These are phyloP conservation scores for Naganishia cerealis DNA, from an alignment of 1,284 basidiomycete genomes.

Conservation along the genomic window DNA sequence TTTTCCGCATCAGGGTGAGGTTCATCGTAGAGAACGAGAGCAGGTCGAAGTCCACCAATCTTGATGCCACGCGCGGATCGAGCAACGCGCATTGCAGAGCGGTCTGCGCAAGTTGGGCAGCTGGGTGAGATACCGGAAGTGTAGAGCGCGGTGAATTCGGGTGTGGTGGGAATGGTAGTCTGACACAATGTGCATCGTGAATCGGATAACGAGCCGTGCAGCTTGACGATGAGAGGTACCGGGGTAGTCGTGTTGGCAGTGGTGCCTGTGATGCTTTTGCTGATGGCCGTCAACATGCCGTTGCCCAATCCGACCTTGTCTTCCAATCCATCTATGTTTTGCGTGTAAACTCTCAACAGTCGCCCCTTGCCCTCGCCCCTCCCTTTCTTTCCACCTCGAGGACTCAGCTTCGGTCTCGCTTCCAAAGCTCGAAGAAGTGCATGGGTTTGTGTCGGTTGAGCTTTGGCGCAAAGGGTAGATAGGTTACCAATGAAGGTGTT, in stretches of 20 bases:
- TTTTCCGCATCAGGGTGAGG: constrained; percentile 81
- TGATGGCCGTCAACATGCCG: constrained; percentile 61
- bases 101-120: constrained; percentile 74
- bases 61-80: constrained; percentile 74
- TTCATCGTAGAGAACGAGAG: constrained; percentile 89
- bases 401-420: constrained; percentile 80
- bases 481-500: constrained; percentile 74
- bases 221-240: constrained; percentile 19
- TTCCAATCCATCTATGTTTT: constrained; percentile 91
- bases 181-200: constrained; percentile 81
- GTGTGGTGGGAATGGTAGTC: constrained; percentile 67
- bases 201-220: constrained; percentile 69
- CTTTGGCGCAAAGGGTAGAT: constrained; percentile 69
- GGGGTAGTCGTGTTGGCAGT: constrained; percentile 55
- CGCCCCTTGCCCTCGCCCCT: constrained; percentile 73
- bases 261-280: constrained; percentile 83
- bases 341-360: constrained; percentile 85
- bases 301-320: constrained; percentile 71
- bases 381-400: constrained; percentile 80
- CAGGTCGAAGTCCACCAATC: constrained; percentile 79
- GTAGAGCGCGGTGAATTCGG: constrained; percentile 66
- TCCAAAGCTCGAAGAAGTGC: constrained; percentile 72
- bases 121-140: constrained; percentile 69
- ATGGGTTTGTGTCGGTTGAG: constrained; percentile 81
- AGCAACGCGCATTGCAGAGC: constrained; percentile 63